These are phyloP conservation scores for Fusarium fracticaudum DNA, from an alignment of 2,329 filamentous ascomycete species.

Conservation along the genomic window DNA sequence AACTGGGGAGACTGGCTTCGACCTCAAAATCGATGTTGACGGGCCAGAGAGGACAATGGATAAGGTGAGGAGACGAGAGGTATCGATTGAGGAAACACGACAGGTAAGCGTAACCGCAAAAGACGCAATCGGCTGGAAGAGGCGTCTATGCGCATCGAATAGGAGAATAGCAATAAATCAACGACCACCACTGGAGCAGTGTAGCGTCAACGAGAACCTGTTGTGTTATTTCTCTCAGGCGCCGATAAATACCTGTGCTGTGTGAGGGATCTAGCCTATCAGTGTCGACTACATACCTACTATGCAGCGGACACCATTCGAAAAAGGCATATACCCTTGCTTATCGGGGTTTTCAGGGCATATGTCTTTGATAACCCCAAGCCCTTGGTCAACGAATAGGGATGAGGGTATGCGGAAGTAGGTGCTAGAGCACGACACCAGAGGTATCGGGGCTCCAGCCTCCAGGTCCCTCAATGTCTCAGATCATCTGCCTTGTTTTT, in stretches of 20 bases:
- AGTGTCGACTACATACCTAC: slow-evolving; percentile 5
- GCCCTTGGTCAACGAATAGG: slow-evolving; percentile 26
- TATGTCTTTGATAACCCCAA: slow-evolving; percentile 8
- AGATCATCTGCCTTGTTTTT: slow-evolving; percentile 7
- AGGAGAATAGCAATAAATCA: slow-evolving; percentile 1
- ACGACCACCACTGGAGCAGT: not conserved
- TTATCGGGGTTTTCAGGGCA: slow-evolving; percentile 21
- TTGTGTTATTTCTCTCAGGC: slow-evolving; percentile 7
- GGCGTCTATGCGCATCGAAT: not conserved
- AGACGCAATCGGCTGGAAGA: slow-evolving; percentile 3
- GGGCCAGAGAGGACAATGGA: not conserved
- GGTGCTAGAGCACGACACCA: slow-evolving; percentile 24
- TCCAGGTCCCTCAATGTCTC: slow-evolving; percentile 14
- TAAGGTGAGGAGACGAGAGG: slow-evolving; percentile 17
- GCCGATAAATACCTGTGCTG: not conserved
- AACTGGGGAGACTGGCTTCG: not conserved
- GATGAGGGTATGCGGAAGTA: slow-evolving; percentile 19
- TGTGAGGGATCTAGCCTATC: not conserved
- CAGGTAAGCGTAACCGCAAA: not conserved
- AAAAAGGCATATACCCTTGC: slow-evolving; percentile 18
- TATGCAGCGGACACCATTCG: slow-evolving; percentile 19
- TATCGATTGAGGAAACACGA: slow-evolving; percentile 5
- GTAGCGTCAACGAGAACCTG: slow-evolving; percentile 3
- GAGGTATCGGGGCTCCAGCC: not conserved
- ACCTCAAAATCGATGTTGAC: not conserved